These are phyloP conservation scores for Hypoxylon subgilvum DNA, from an alignment of 495 filamentous ascomycete species.

Conservation along the genomic window DNA sequence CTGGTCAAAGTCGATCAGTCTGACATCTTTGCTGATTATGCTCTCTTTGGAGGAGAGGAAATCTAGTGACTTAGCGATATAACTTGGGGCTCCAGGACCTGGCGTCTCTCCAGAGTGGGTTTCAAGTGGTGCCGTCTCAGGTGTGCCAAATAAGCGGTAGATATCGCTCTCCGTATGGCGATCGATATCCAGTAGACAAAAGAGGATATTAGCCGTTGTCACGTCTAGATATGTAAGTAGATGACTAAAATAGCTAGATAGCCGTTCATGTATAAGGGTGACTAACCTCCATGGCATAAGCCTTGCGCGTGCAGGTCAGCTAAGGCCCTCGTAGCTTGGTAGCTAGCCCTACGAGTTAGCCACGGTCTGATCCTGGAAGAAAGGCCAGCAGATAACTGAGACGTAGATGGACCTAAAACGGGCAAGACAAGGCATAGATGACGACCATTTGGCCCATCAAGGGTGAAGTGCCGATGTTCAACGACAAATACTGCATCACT, in stretches of 20 bases:
- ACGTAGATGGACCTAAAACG: constrained; percentile 29
- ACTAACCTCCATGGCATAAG: constrained; percentile 33
- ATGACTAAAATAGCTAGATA: not conserved
- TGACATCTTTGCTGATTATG: constrained; percentile 26
- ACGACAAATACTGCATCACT: no score
- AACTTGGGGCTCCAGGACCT: constrained; percentile 27
- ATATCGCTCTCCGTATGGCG: constrained; percentile 20
- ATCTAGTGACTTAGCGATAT: constrained; percentile 28
- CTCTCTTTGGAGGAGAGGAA: constrained; percentile 27
- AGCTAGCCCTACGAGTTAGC: constrained; percentile 17
- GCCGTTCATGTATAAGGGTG: constrained; percentile 5
- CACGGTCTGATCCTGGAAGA: constrained; percentile 16
- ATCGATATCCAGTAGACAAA: constrained; percentile 22
- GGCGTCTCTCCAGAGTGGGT: constrained; percentile 28
- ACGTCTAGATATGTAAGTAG: constrained; percentile 20
- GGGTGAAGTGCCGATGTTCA: constrained; percentile 19
- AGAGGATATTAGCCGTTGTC: constrained; percentile 32
- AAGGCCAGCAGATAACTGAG: constrained; percentile 20
- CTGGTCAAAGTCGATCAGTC: constrained; percentile 36
- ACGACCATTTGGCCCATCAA: constrained; percentile 34
- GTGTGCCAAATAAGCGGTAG: constrained; percentile 30
- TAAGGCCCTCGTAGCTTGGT: constrained; percentile 30
- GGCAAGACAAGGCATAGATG: constrained; percentile 35
- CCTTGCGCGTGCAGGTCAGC: constrained; percentile 26
- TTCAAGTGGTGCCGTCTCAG: constrained; percentile 22